Evolutionary conservation across 306 rosid species (phyloP).

Genomic region (Quercus berberidifolia): DNA sequence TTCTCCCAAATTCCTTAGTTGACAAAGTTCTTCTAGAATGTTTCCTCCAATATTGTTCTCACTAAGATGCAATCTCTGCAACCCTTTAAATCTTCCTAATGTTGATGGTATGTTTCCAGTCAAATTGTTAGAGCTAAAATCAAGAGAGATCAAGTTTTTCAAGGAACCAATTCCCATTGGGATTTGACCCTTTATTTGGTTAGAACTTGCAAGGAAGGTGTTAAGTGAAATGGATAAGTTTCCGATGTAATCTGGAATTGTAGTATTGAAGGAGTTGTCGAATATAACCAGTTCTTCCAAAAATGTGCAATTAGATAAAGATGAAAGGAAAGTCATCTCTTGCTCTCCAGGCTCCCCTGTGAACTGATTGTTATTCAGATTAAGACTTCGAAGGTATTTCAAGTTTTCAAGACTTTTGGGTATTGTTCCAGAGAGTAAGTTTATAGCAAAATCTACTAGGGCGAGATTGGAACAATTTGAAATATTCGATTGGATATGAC

Average conservation of each 20-base stretch:
- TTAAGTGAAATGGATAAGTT: not conserved
- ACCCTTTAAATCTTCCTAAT: no score
- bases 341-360: not conserved
- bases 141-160: no score
- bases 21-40: no score
- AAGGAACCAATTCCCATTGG: no score
- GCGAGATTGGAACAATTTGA: not conserved
- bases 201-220: accelerated
- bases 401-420: not conserved
- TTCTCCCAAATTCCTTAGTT: no score
- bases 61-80: no score
- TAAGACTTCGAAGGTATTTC: not conserved
- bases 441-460: not conserved
- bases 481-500: not conserved
- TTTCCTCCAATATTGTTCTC: no score
- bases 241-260: no score
- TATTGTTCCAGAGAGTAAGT: not conserved
- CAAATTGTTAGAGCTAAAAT: no score
- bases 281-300: not conserved
- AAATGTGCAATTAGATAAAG: not conserved
- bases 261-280: not conserved
- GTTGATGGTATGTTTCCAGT: no score
- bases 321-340: not conserved
- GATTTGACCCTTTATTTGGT: no score
- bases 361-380: not conserved